Percentiles rank a stretch among this genome's conserved stretches.
phyloP scores from a whole-genome alignment of 1,284 basidiomycete species.

The Trichosporon faecale region DNA sequence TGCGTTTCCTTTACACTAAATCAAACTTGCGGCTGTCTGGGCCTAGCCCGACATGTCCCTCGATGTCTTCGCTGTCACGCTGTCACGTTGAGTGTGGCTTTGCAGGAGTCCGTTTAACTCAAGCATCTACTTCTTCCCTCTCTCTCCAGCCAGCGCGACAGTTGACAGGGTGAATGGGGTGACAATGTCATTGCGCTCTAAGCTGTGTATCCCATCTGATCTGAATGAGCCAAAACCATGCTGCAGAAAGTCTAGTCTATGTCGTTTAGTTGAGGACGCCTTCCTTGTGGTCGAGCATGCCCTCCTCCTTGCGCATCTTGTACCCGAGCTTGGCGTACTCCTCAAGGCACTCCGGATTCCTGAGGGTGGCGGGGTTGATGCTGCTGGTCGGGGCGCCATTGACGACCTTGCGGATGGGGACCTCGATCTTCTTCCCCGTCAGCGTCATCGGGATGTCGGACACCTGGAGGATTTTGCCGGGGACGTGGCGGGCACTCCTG shows the following conservation, averaged over 20 bases:
- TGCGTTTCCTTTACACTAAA: too few species aligned
- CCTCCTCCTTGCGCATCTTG: slow-evolving; percentile 55
- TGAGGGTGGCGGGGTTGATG: slow-evolving; percentile 72
- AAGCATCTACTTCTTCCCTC: too few species aligned
- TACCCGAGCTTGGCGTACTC: slow-evolving; percentile 64
- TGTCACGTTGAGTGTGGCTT: too few species aligned
- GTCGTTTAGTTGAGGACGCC: background rate
- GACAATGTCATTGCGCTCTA: too few species aligned
- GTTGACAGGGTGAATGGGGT: too few species aligned
- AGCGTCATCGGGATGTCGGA: slow-evolving; percentile 76
- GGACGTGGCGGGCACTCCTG: slow-evolving; percentile 71
- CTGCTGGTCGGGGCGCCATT: slow-evolving; percentile 69
- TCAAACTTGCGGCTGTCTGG: too few species aligned
- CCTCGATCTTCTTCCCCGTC: slow-evolving; percentile 79
- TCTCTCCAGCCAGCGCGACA: too few species aligned
- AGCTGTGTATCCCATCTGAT: background rate
- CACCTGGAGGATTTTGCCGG: slow-evolving; percentile 65
- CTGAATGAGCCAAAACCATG: background rate
- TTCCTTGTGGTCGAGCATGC: slow-evolving; percentile 24
- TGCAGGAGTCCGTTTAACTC: too few species aligned
- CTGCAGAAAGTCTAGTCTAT: background rate
- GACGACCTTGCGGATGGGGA: slow-evolving; percentile 59
- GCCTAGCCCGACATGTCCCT: too few species aligned
- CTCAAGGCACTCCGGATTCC: slow-evolving; percentile 69
- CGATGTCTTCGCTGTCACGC: too few species aligned